Base-by-base conservation (phyloP, 1,284 basidiomycete species). In the Thelephora terrestris region DNA sequence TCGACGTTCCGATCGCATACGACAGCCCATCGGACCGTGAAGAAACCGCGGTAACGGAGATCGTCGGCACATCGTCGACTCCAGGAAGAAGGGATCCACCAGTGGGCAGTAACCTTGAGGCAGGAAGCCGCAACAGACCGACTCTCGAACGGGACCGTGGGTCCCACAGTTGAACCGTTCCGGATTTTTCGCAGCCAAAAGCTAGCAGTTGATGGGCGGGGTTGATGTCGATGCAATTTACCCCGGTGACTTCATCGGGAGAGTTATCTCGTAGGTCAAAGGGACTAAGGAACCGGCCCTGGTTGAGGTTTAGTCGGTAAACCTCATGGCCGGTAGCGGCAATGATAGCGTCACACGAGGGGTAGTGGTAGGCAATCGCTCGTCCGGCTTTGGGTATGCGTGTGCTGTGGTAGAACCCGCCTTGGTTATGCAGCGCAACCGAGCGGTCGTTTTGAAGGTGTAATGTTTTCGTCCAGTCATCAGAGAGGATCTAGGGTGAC, bases 391-490 rank as follows among this genome's bases (percentile, higher is more conserved):
- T 84, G 3, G 96, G 96, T 72, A 99, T 89, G 52, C 96, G 81
- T 4, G 94, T 86, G 21, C 87, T 81, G 60, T 97, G 91, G 63
- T 97, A 91, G 52, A 93, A 81, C 0, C 92, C 92, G 39, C 88
- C 82, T 67, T 99, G 96, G 0, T 91, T 93, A 63, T 99, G 96
- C 4, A 99, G 74, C 62, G 94, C 91, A 46, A 99, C 66, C 5
- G 91, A 90, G n/a, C 96, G 83, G 69, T 99, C 94, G 45, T 86
- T 84, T 75, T 99, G 96, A 1, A 99, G 77, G 62, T 96, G 94
- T 50, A 98, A 76, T n/a, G 88, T 87, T 67, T 99, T 99, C 16
- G 95, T 99, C 96, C 96, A 99, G 71, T 99, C 96, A 62, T 92
- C 86, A 1, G 94, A 97, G 9, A 99, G 75, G 61, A 94, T 86